Evolutionary conservation across 345 rosid genomes (phyloP).

Genomic region (Adansonia digitata): DNA sequence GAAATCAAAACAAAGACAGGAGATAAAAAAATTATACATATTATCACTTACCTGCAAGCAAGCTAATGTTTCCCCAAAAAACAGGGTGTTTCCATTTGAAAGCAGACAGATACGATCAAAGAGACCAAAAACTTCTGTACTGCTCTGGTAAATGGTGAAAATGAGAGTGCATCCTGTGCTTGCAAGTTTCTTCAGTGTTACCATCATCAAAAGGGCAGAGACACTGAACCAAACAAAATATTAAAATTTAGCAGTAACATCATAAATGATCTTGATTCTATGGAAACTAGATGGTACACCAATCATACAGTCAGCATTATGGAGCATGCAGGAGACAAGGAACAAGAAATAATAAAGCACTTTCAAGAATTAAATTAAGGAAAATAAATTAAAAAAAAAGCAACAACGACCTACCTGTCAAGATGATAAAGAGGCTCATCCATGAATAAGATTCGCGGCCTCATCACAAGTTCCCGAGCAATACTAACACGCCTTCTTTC

Average conservation of each 20-base stretch:
- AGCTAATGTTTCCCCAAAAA: constrained; percentile 96
- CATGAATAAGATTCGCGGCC: constrained; percentile 82
- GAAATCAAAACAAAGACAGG: constrained; percentile 4
- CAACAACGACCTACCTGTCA: constrained; percentile 85
- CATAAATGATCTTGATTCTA: background rate
- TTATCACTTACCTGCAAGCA: constrained; percentile 75
- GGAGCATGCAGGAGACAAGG: background rate
- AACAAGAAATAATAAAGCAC: background rate
- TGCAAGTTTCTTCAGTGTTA: constrained; percentile 93
- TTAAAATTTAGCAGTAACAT: constrained; percentile 7
- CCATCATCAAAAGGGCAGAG: constrained; percentile 99
- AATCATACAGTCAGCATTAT: background rate
- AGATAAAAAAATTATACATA: background rate
- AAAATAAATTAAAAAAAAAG: background rate
- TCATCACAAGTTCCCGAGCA: constrained; percentile 98
- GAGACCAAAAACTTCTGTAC: constrained; percentile 98
- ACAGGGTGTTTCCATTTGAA: constrained; percentile 93
- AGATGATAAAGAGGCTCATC: constrained; percentile 99
- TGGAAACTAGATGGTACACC: background rate
- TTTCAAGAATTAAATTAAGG: background rate
- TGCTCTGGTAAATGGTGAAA: constrained; percentile 88
- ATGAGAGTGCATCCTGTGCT: constrained; percentile 94
- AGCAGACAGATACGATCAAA: constrained; percentile 96
- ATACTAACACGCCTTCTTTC: constrained; percentile 97
- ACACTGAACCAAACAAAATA: constrained; percentile 45